These are phyloP conservation scores for Linnemannia exigua DNA, from an alignment of 192 early-diverging fungal species.

Conservation along the genomic window DNA sequence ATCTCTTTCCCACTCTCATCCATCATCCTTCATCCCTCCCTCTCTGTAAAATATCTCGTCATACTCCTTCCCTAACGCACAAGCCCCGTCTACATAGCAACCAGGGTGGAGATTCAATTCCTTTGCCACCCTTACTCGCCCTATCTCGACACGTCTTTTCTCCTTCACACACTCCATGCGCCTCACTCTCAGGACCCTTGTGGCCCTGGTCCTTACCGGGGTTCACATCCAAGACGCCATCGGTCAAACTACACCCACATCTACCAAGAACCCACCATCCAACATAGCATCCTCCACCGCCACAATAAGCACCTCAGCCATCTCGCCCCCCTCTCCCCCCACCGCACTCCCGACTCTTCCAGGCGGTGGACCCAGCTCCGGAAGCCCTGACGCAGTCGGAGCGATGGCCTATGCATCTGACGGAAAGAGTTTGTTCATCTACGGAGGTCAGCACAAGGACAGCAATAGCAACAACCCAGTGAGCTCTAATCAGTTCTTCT, in stretches of 20 bases:
- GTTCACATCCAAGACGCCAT: background rate
- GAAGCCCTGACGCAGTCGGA: background rate
- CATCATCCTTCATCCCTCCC: background rate
- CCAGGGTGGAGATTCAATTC: no score
- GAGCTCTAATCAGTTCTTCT: background rate
- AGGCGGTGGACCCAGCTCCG: background rate
- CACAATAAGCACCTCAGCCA: background rate
- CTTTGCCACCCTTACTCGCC: background rate
- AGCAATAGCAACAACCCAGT: background rate
- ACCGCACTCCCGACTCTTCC: background rate
- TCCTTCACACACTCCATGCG: background rate
- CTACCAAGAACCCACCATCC: no score
- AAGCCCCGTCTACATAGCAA: no score
- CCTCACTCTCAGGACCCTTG: background rate
- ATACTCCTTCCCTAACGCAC: no score
- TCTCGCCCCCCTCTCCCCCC: background rate
- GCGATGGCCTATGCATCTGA: conserved; percentile 17
- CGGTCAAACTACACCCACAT: background rate
- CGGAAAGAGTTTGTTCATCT: conserved; percentile 1
- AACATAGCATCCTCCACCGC: no score
- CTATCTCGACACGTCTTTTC: no score
- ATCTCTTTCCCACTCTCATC: background rate
- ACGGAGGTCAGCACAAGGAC: background rate
- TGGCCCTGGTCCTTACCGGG: background rate
- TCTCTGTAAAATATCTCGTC: background rate